A percentile compares a stretch with the other conserved stretches of the same genome.
Evolutionary conservation across 352 stramenopile genomes (phyloP).

Genomic region (Phytophthora pseudosyringae): DNA sequence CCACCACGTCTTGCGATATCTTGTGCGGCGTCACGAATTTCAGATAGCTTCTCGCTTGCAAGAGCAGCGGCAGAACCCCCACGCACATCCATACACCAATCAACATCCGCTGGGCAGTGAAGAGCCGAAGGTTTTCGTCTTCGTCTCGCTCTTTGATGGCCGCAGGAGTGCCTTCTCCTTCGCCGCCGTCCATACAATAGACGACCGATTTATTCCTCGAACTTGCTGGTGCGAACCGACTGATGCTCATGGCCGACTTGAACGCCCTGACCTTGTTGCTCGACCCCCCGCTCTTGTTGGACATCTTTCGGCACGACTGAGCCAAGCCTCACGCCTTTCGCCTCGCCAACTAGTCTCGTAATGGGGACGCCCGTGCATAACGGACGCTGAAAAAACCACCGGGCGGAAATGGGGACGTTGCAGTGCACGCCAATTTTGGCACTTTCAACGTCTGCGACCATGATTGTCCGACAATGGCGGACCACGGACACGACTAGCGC

Average conservation of each 20-base stretch:
- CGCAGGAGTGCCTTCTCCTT: not conserved
- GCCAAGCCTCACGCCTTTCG: too few relatives aligned
- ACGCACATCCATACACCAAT: slow-evolving; percentile 32
- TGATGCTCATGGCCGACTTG: slow-evolving; percentile 10
- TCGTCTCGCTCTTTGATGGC: slow-evolving; percentile 8
- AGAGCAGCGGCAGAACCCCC: slow-evolving; percentile 23
- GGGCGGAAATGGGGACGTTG: too few relatives aligned
- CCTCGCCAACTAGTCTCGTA: too few relatives aligned
- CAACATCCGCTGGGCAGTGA: slow-evolving; percentile 28
- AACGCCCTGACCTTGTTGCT: slow-evolving; percentile 1
- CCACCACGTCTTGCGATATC: slow-evolving; percentile 32
- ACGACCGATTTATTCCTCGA: slow-evolving; percentile 17
- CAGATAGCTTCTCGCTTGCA: slow-evolving; percentile 39
- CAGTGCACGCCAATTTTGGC: too few relatives aligned
- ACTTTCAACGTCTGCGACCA: too few relatives aligned
- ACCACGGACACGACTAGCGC: too few relatives aligned
- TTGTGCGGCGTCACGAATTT: slow-evolving; percentile 40
- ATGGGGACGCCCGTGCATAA: too few relatives aligned
- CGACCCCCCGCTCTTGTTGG: not conserved
- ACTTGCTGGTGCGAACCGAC: slow-evolving; percentile 1
- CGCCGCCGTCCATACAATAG: slow-evolving; percentile 17
- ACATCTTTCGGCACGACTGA: slow-evolving; percentile 4
- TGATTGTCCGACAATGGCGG: too few relatives aligned
- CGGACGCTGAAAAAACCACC: too few relatives aligned
- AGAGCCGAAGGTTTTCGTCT: not conserved